Evolutionary conservation across 768 basidiomycete species (phyloP).

Genomic region (Galerina marginata): DNA sequence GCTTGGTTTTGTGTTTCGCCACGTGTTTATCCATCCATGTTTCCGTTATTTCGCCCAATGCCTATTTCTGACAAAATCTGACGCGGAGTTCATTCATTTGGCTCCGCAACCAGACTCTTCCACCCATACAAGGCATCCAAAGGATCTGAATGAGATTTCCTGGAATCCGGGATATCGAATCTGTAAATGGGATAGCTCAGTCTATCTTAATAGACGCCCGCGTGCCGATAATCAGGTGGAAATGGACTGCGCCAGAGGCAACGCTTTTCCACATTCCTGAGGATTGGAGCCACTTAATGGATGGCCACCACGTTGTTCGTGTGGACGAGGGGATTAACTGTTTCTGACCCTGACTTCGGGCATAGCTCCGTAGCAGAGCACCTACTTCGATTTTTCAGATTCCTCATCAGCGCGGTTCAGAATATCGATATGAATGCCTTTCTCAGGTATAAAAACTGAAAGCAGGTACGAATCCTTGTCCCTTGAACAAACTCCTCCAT

Average conservation of each 20-base stretch:
- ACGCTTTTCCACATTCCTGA: not conserved
- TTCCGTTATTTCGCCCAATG: not conserved
- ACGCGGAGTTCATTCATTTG: constrained; percentile 1
- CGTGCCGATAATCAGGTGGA: too few species aligned
- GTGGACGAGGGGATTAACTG: not conserved
- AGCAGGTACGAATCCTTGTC: constrained; percentile 6
- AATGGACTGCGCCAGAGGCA: not conserved
- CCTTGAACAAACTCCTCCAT: constrained; percentile 4
- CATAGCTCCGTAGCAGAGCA: constrained; percentile 15
- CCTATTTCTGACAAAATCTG: not conserved
- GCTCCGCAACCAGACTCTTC: not conserved
- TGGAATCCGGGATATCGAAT: not conserved
- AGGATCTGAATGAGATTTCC: not conserved
- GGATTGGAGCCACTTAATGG: constrained; percentile 1
- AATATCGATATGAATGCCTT: constrained; percentile 8
- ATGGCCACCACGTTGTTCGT: constrained; percentile 9
- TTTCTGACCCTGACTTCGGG: constrained; percentile 11
- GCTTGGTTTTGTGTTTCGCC: too few species aligned
- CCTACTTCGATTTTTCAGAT: constrained; percentile 13
- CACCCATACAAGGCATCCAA: not conserved
- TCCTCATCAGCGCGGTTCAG: constrained; percentile 19
- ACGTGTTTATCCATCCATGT: not conserved
- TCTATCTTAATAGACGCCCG: constrained; percentile 12
- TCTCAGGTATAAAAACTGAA: constrained; percentile 9
- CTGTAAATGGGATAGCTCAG: too few species aligned